A percentile compares a stretch with the other conserved stretches of the same genome.
Conservation (phyloP, 495 filamentous ascomycete species). For the Clohesyomyces aquaticus region DNA sequence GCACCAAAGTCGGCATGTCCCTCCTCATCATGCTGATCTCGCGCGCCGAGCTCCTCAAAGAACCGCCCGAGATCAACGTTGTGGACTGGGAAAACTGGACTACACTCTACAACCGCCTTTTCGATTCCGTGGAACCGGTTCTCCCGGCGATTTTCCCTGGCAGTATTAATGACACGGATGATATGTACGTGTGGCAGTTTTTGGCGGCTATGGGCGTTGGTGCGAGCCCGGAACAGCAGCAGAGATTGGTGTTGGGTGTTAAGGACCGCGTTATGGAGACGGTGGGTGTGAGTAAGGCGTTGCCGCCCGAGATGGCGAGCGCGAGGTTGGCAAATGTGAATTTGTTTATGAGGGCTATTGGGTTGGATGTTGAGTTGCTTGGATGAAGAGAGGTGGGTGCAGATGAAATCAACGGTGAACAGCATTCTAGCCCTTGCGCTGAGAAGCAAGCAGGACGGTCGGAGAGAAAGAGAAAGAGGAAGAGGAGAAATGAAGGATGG, state of each 20-base stretch:
- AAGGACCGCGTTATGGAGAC: slow-evolving; percentile 99
- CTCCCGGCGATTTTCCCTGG: slow-evolving; percentile 85
- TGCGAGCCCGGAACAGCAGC: slow-evolving; percentile 89
- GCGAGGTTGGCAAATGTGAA: slow-evolving; percentile 89
- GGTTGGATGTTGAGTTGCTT: slow-evolving; percentile 92
- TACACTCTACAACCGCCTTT: slow-evolving; percentile 76
- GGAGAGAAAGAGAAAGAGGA: too few species aligned
- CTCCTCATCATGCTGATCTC: slow-evolving; percentile 95
- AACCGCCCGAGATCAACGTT: slow-evolving; percentile 47
- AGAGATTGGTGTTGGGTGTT: slow-evolving; percentile 88
- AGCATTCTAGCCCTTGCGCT: too few species aligned
- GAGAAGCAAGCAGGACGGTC: too few species aligned
- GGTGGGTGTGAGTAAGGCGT: slow-evolving; percentile 78
- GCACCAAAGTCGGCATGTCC: slow-evolving; percentile 80
- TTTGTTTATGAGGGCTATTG: slow-evolving; percentile 97
- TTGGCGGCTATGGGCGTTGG: slow-evolving; percentile 91
- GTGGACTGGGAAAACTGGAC: slow-evolving; percentile 76
- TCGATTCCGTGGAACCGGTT: slow-evolving; percentile 81
- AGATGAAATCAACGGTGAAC: too few species aligned
- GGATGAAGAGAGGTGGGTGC: slow-evolving; percentile 55
- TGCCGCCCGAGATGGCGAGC: slow-evolving; percentile 81
- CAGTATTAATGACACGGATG: slow-evolving; percentile 60
- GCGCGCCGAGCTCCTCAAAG: slow-evolving; percentile 89
- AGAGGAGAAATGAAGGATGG: too few species aligned
- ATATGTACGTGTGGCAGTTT: slow-evolving; percentile 98